These are phyloP conservation scores for Lipomyces spencermartinsiae DNA, from an alignment of 805 yeast species.

Conservation along the genomic window DNA sequence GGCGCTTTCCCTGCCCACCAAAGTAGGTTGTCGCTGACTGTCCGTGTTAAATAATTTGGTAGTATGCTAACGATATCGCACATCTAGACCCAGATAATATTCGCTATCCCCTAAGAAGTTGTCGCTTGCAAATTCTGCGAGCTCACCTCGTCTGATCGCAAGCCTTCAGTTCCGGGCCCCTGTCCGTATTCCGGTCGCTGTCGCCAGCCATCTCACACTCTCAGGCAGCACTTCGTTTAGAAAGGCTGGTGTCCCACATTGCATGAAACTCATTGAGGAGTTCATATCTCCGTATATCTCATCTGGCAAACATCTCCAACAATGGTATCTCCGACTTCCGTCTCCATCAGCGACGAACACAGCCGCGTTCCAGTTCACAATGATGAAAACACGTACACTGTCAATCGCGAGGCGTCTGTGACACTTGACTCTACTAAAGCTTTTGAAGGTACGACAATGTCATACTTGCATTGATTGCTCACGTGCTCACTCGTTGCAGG, in stretches of 20 bases:
- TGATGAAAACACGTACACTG: constrained; percentile 47
- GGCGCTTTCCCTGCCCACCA: constrained; percentile 47
- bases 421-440: constrained; percentile 87
- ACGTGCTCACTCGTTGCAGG: constrained; percentile 46
- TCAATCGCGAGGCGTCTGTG: constrained; percentile 80
- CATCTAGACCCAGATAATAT: constrained; percentile 26
- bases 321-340: constrained; percentile 29
- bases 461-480: constrained; percentile 9
- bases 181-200: constrained; percentile 8
- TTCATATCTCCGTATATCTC: not conserved
- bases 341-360: constrained; percentile 1
- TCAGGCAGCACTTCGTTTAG: constrained; percentile 9
- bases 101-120: not conserved
- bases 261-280: not conserved
- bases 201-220: not conserved
- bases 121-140: not conserved
- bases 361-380: constrained; percentile 21
- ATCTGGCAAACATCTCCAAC: not conserved
- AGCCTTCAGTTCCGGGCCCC: constrained; percentile 6
- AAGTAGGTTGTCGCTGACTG: constrained; percentile 36
- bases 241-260: constrained; percentile 10
- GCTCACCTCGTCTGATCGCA: not conserved
- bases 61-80: not conserved
- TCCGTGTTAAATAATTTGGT: not conserved
- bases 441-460: constrained; percentile 64